Percentiles rank a stretch among this genome's conserved stretches.
Conservation (phyloP, 23 red algal species). For the Gracilariopsis chorda region DNA sequence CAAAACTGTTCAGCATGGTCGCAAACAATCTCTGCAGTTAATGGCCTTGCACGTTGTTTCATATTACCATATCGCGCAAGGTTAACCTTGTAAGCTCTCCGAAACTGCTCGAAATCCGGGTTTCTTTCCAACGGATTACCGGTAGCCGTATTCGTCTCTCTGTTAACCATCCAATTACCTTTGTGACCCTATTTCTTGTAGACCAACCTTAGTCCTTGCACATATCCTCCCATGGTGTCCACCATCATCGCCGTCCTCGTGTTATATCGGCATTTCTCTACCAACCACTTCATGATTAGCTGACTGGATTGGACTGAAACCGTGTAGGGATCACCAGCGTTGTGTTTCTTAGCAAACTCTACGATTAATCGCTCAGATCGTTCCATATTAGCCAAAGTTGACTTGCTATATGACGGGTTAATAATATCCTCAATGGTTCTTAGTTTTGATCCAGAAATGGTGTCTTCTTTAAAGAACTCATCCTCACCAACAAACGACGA, state of each 20-base stretch:
- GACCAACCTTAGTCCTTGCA: background rate
- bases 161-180: background rate
- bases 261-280: background rate
- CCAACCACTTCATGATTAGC: background rate
- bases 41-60: background rate
- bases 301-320: background rate
- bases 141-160: background rate
- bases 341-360: background rate
- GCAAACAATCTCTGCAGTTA: conserved; percentile 10
- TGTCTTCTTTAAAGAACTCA: no score
- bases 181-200: background rate
- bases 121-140: background rate
- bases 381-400: background rate
- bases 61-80: background rate
- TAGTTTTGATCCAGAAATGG: no score
- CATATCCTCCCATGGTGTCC: background rate
- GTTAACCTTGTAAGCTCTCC: background rate
- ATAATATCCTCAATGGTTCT: background rate
- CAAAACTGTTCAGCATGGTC: conserved; percentile 3
- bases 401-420: background rate
- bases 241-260: background rate
- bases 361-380: background rate
- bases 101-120: background rate
- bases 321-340: background rate
- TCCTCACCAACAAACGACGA: no score